Evolutionary conservation across 257 asterid genomes (phyloP), one percentile per base, ranked within the genome.

Genomic region (Nicotiana benthamiana): DNA sequence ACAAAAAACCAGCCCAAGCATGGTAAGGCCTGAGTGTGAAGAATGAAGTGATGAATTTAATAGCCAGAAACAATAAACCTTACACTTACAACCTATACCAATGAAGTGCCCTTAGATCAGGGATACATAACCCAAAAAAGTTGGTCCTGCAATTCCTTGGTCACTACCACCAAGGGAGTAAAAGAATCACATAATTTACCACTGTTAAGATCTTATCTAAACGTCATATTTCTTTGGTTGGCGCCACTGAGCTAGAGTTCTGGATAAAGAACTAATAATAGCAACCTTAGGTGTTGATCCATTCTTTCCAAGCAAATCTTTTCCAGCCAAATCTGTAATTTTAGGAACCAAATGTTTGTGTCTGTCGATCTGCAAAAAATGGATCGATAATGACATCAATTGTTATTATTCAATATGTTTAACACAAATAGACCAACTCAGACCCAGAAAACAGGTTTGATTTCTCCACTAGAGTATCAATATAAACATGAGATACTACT

Each of bases 291-390:
- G 88, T 82, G 88, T 87, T 77, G 84, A 80, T 77, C 95, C 96
- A 81, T 88, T 92, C 86, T 85, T 90, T 82, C 99, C 97, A 67
- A 90, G 94, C 87, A 95, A 85, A 87, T 91, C 96, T 82, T 96
- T 96, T 75, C 98, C 98, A 75, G 98, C 97, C 82, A 96, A 88
- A 86, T 96, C 99, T 1, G 99, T 91, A 86, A 83, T 94, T 83
- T 94, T 94, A 1, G 97, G 93, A 80, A 97, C 98, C 93, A 90
- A 89, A 16, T 86, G 97, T 84, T 90, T 92, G 87, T 91, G 90
- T 91, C 99, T 88, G 46, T 96, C 99, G 51, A 96, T 96, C 99
- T 96, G 97, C 89, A 83, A 27, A 64, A 81, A 13, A 65, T 1
- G 48, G 26, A 46, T 28, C 15, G 60, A 3, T 70, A 59, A 43